phyloP scores from a whole-genome alignment of 306 rosid species.

The Hylodesmum podocarpum region DNA sequence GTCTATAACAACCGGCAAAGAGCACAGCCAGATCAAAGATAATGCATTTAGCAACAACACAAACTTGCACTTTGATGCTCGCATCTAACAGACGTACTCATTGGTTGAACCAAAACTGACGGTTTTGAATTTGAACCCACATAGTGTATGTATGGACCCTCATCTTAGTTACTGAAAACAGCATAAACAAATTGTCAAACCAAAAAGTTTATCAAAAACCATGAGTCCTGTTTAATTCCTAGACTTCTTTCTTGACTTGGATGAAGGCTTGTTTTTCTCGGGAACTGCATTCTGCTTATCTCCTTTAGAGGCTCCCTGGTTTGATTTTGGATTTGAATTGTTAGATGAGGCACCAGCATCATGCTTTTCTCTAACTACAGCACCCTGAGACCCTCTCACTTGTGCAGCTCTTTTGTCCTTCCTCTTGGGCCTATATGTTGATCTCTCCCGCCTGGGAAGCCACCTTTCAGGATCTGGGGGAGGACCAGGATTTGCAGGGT shows the following conservation, averaged over 20 bases:
- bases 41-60: background rate
- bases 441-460: constrained; percentile 98
- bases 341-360: constrained; percentile 59
- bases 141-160: constrained; percentile 11
- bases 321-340: constrained; percentile 58
- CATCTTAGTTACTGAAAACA: constrained; percentile 26
- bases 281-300: constrained; percentile 52
- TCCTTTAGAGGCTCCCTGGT: constrained; percentile 68
- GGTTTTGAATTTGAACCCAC: constrained; percentile 27
- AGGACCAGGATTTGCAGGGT: constrained; percentile 95
- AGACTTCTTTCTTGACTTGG: constrained; percentile 86
- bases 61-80: background rate
- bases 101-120: constrained; percentile 29
- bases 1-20: background rate
- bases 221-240: constrained; percentile 51
- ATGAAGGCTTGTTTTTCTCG: constrained; percentile 59
- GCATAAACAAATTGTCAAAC: constrained; percentile 19
- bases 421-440: constrained; percentile 92
- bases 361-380: constrained; percentile 80
- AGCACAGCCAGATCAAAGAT: background rate
- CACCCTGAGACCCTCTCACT: constrained; percentile 97
- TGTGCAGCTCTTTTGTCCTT: constrained; percentile 98
- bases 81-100: constrained; percentile 20
- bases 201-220: constrained; percentile 17
- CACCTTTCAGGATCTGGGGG: constrained; percentile 98